Percentiles rank a stretch among this genome's conserved stretches.
These are phyloP conservation scores for Penicillium decumbens DNA, from an alignment of 2,329 filamentous ascomycete genomes.

Conservation along the genomic window DNA sequence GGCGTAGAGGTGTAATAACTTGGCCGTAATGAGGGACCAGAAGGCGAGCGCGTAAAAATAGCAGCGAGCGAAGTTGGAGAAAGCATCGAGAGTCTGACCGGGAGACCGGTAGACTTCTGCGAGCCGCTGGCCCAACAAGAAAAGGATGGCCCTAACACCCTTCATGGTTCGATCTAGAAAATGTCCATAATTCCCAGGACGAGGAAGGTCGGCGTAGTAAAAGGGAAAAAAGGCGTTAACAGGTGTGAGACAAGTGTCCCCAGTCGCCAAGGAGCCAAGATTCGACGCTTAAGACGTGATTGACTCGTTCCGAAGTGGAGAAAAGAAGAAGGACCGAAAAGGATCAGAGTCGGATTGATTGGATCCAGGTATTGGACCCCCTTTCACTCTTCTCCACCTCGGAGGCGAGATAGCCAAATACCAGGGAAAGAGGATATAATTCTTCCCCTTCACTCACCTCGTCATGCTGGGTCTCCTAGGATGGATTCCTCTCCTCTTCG, in stretches of 20 bases:
- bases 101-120: constrained; percentile 10
- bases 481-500: constrained; percentile 17
- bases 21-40: constrained; percentile 26
- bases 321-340: background rate
- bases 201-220: background rate
- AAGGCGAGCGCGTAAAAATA: constrained; percentile 31
- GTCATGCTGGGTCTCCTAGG: constrained; percentile 16
- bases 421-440: background rate
- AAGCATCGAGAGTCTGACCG: constrained; percentile 17
- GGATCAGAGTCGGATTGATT: background rate
- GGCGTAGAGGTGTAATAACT: constrained; percentile 27
- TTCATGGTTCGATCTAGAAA: background rate
- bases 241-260: background rate
- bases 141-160: background rate
- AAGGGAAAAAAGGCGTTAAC: background rate
- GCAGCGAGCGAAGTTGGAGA: constrained; percentile 28
- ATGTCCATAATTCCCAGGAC: background rate
- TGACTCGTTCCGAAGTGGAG: background rate
- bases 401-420: background rate
- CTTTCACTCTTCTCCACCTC: background rate
- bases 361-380: background rate
- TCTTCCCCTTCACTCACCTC: background rate
- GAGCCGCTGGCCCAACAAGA: constrained; percentile 7
- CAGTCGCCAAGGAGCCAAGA: constrained; percentile 5
- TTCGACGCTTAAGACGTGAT: constrained; percentile 2